Conservation (phyloP, 1,284 basidiomycete genomes). For the Tilletia walkeri region DNA sequence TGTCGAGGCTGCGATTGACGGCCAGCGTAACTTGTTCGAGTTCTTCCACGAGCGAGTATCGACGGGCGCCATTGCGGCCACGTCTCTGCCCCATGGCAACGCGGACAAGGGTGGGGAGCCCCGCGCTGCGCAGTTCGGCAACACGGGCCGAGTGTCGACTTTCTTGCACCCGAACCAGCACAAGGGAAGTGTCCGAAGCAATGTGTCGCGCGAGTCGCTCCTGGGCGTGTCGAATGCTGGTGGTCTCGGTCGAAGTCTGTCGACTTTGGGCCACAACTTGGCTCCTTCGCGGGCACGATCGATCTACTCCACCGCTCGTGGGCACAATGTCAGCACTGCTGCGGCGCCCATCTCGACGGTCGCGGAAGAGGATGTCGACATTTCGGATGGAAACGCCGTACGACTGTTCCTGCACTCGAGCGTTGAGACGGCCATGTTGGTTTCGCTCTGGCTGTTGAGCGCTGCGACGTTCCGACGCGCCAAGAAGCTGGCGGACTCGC, state of each 20-base stretch:
- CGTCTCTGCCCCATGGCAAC: not conserved
- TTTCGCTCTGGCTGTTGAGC: slow-evolving; percentile 86
- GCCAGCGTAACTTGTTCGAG: slow-evolving; percentile 80
- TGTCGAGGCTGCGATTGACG: slow-evolving; percentile 74
- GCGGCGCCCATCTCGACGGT: slow-evolving; percentile 2
- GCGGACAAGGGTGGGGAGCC: slow-evolving; percentile 3
- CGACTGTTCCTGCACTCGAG: slow-evolving; percentile 12
- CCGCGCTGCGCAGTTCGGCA: slow-evolving; percentile 8
- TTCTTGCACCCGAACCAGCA: slow-evolving; percentile 24
- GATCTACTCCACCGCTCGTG: not conserved
- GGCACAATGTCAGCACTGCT: not conserved
- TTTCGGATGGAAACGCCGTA: not conserved
- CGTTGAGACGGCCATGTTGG: slow-evolving; percentile 60
- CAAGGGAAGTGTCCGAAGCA: slow-evolving; percentile 25
- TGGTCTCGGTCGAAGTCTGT: not conserved
- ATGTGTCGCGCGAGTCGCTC: slow-evolving; percentile 27
- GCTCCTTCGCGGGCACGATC: not conserved
- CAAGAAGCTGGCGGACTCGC: slow-evolving; percentile 83
- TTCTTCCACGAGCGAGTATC: slow-evolving; percentile 63
- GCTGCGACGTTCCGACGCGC: slow-evolving; percentile 88
- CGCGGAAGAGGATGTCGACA: slow-evolving; percentile 5
- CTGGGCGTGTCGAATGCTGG: not conserved
- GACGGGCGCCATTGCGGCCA: slow-evolving; percentile 19
- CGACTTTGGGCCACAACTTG: not conserved
- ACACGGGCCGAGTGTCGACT: slow-evolving; percentile 1